Percentiles rank a stretch among this genome's conserved stretches.
Conservation (phyloP, 305 asterid genomes). For the Stenogyne calaminthoides region DNA sequence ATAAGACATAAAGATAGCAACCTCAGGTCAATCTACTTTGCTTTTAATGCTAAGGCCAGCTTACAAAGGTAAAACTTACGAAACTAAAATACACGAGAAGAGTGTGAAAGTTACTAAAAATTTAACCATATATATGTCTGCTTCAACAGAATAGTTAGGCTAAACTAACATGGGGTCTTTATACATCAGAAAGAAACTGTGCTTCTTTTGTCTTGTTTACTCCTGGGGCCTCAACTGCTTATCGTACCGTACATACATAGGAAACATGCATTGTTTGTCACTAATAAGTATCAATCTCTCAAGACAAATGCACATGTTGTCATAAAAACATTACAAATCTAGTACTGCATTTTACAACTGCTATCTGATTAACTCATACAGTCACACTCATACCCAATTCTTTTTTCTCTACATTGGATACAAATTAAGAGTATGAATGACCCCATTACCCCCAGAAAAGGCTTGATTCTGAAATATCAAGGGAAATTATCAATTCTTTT, state of each 20-base stretch:
- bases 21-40: conserved; percentile 16
- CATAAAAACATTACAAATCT: conserved; percentile 36
- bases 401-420: background rate
- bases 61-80: conserved; percentile 13
- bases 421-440: background rate
- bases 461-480: conserved; percentile 13
- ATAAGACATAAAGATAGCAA: conserved; percentile 29
- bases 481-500: background rate
- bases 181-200: conserved; percentile 19
- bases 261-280: conserved; percentile 30
- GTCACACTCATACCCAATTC: no score
- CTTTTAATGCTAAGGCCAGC: conserved; percentile 25
- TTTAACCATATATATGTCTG: conserved; percentile 11
- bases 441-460: background rate
- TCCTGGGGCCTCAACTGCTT: conserved; percentile 30
- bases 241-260: conserved; percentile 23
- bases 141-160: background rate
- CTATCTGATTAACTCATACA: conserved; percentile 8
- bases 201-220: conserved; percentile 29
- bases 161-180: conserved; percentile 22
- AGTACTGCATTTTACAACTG: conserved; percentile 31
- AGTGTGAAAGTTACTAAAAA: background rate
- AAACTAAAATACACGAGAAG: conserved; percentile 8
- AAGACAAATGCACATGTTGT: conserved; percentile 50
- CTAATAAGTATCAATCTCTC: conserved; percentile 29